Conservation (phyloP, 257 asterid genomes). For the Jacaranda copaia region DNA sequence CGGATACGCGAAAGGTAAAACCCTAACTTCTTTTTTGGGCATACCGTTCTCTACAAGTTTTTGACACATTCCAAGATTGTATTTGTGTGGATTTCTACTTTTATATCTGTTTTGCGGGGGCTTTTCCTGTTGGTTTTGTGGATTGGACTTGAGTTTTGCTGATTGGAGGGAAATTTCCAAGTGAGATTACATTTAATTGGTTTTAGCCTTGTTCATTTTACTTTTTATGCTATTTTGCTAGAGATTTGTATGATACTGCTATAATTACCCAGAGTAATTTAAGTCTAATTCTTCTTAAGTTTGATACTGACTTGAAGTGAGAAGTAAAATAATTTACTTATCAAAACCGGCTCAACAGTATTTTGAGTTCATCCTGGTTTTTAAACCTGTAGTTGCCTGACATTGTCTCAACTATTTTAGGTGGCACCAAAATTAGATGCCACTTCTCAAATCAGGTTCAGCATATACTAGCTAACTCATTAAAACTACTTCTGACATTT, state of each 20-base stretch:
- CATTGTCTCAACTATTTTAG: neutral
- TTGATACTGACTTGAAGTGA: neutral
- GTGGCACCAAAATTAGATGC: neutral
- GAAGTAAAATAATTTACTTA: neutral
- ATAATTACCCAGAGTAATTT: no score
- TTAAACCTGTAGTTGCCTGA: neutral
- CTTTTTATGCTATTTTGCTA: conserved; percentile 7
- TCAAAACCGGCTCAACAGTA: no score
- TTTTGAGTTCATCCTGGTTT: neutral
- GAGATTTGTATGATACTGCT: neutral
- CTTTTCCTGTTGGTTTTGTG: neutral
- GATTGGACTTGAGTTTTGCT: conserved; percentile 29
- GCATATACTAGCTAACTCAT: neutral
- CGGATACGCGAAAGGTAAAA: conserved; percentile 43
- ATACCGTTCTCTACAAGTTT: neutral
- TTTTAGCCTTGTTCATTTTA: conserved; percentile 4
- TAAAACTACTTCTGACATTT: neutral
- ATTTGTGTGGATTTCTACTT: neutral
- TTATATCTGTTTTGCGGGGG: neutral
- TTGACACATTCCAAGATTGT: neutral
- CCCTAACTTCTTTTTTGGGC: conserved; percentile 26
- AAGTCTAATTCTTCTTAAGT: no score
- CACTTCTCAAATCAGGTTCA: neutral
- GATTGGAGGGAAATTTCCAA: neutral
- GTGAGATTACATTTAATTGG: neutral